phyloP scores from a whole-genome alignment of 805 yeast genomes.

The Saturnispora quitensis region DNA sequence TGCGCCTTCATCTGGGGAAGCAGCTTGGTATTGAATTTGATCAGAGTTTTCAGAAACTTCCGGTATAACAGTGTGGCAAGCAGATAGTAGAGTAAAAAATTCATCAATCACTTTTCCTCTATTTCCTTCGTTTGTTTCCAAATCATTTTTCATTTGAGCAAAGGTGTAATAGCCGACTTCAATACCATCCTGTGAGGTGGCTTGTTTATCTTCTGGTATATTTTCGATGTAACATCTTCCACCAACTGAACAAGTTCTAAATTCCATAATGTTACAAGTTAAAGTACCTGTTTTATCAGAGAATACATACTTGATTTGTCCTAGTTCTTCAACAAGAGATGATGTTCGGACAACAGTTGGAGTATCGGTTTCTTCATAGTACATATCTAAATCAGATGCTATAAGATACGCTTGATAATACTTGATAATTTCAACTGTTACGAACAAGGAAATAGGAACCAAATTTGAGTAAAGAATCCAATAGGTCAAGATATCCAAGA shows the following conservation, averaged over 20 bases:
- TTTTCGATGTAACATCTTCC: conserved; percentile 82
- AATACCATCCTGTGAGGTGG: conserved; percentile 63
- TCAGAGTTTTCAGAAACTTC: conserved; percentile 53
- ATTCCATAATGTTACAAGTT: conserved; percentile 95
- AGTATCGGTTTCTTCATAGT: conserved; percentile 77
- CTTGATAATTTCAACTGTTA: conserved; percentile 91
- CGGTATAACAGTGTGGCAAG: conserved; percentile 97
- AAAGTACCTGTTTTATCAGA: conserved; percentile 97
- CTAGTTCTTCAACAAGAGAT: conserved; percentile 90
- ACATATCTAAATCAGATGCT: conserved; percentile 90
- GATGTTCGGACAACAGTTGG: conserved; percentile 95
- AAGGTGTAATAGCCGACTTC: conserved; percentile 74
- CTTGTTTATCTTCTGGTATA: conserved; percentile 84
- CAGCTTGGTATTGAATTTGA: conserved; percentile 85
- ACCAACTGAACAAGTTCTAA: conserved; percentile 85
- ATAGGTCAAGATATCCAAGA: conserved; percentile 80
- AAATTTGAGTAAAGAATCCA: conserved; percentile 95
- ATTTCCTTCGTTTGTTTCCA: conserved; percentile 27
- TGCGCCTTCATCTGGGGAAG: conserved; percentile 99
- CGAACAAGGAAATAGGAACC: conserved; percentile 96
- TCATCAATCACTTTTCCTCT: conserved; percentile 49
- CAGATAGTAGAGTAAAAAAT: conserved; percentile 74
- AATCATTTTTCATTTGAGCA: conserved; percentile 45
- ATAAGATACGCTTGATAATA: conserved; percentile 93
- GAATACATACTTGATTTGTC: conserved; percentile 92